Base-by-base conservation (phyloP, 2,329 filamentous ascomycete genomes). In the Neonectria sp. region DNA sequence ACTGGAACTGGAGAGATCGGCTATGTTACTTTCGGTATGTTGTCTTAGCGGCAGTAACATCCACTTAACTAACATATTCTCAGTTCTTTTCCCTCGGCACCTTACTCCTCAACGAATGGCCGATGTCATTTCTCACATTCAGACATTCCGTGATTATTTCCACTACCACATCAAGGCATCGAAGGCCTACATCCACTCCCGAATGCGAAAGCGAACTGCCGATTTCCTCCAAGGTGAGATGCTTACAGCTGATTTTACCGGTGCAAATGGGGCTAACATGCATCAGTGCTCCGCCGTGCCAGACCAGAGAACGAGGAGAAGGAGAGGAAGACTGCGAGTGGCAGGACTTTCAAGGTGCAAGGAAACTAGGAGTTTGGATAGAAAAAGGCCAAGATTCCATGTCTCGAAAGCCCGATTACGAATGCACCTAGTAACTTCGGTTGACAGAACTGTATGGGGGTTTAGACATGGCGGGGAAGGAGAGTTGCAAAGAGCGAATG, bases 91-190 rank as follows among this genome's bases (percentile, higher is more conserved):
- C 86, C 95, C 96, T 53, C 92, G 96, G 71, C 97, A 99, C 82
- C 87, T 99, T 72, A 95, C 95, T 15, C 90, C 91, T 15, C 94
- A 98, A 82, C 90, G 95, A 79, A 94, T 97, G 85, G 92, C 93
- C 68, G 95, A 98, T 73, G 95, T 97, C 80, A 99, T 99, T 75
- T 98, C 95, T 57, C 97, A 99, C 81, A 98, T 99, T 77, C 97
- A 99, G 84, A 99, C 96, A 15, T 99, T 99, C 93, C 93, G 96
- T 73, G 96, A 99, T 80, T 99, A 99, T 83, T 99, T 99, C 88
- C 96, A 99, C 83, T 99, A 99, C 82, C 96, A 99, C 83, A 99
- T 99, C 84, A 99, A 99, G 85, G 97, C 96, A 33, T 98, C 95
- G 70, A 99, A 99, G 87, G 96, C 97, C 60, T 99, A 98, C 79